A percentile compares a stretch with the other conserved stretches of the same genome.
Conservation (phyloP, 1,284 basidiomycete species). For the Tilletia walkeri region DNA sequence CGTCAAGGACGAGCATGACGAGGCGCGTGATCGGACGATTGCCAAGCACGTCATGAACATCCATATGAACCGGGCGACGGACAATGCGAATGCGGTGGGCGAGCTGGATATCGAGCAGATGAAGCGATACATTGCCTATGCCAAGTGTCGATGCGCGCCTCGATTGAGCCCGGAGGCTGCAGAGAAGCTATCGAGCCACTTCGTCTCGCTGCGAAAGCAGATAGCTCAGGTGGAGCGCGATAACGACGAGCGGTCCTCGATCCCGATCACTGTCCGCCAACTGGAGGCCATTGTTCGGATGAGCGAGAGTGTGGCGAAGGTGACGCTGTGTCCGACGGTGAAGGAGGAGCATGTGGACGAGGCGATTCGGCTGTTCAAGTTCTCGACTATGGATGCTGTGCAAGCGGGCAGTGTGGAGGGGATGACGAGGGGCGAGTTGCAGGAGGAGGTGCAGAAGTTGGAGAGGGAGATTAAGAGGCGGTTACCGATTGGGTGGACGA, state of each 20-base stretch:
- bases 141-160: conserved; percentile 94
- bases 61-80: conserved; percentile 85
- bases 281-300: conserved; percentile 98
- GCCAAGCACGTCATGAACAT: conserved; percentile 98
- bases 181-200: conserved; percentile 95
- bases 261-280: conserved; percentile 98
- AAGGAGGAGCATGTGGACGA: conserved; percentile 95
- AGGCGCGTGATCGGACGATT: conserved; percentile 85
- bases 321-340: conserved; percentile 82
- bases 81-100: conserved; percentile 65
- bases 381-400: conserved; percentile 98
- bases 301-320: conserved; percentile 91
- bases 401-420: conserved; percentile 86
- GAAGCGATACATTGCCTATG: conserved; percentile 95
- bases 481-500: conserved; percentile 93
- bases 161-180: conserved; percentile 87
- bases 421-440: conserved; percentile 83
- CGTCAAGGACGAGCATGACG: conserved; percentile 97
- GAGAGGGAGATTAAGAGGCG: conserved; percentile 85
- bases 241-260: conserved; percentile 94
- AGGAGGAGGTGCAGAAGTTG: conserved; percentile 88
- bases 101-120: conserved; percentile 97
- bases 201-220: conserved; percentile 88
- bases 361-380: conserved; percentile 96
- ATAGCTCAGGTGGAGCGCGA: conserved; percentile 94